These are phyloP conservation scores for Chrysanthemum seticuspe DNA, from an alignment of 129 eudicot species.

Conservation along the genomic window DNA sequence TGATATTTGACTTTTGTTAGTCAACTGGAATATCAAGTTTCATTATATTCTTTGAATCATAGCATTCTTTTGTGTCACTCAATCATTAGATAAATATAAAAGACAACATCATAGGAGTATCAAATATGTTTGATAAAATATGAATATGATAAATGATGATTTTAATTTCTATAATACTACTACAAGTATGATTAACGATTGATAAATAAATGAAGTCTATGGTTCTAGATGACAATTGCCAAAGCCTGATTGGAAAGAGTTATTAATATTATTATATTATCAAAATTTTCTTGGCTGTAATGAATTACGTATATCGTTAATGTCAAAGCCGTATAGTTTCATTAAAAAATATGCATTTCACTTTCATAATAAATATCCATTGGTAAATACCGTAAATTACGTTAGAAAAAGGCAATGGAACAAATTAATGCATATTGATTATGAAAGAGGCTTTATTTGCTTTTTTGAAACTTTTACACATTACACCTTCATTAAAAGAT, in stretches of 20 bases:
- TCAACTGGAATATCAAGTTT: conserved; percentile 21
- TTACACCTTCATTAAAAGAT: too few relatives aligned
- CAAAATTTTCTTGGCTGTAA: not conserved
- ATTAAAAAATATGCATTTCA: not conserved
- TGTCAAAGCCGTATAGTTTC: not conserved
- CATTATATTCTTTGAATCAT: not conserved
- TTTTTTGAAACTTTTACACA: too few relatives aligned
- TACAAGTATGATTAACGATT: too few relatives aligned
- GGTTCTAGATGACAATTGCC: not conserved
- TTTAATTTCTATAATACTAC: too few relatives aligned
- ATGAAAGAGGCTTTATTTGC: too few relatives aligned
- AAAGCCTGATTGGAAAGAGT: not conserved
- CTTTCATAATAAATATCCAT: too few relatives aligned
- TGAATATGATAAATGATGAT: not conserved
- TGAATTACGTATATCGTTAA: not conserved
- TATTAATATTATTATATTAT: too few relatives aligned
- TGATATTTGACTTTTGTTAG: conserved; percentile 17
- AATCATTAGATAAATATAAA: not conserved
- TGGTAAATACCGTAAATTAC: not conserved
- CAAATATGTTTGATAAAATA: not conserved
- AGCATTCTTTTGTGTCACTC: conserved; percentile 16
- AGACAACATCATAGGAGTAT: not conserved
- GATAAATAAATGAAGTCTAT: not conserved
- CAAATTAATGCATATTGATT: not conserved
- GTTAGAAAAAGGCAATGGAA: not conserved